Percentiles rank a stretch among this genome's conserved stretches.
Conservation (phyloP, 2,329 filamentous ascomycete genomes). For the Aaosphaeria pasadenensis region DNA sequence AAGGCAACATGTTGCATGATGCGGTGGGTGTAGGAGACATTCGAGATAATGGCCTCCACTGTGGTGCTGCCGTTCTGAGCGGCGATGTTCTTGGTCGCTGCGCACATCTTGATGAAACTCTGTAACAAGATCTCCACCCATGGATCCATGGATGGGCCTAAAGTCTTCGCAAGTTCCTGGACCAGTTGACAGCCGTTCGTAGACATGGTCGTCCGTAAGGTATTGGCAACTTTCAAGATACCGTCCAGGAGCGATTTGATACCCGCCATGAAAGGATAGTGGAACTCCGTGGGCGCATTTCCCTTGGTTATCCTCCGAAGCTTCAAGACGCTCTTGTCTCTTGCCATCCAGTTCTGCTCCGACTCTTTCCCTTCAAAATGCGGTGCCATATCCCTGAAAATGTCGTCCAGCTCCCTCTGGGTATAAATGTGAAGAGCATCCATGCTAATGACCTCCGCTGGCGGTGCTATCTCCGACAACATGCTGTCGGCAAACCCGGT, state of each 20-base stretch:
- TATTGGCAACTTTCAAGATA: slow-evolving; percentile 80
- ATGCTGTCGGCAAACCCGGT: slow-evolving; percentile 43
- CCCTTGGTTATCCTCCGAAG: slow-evolving; percentile 77
- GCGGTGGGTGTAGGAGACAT: slow-evolving; percentile 74
- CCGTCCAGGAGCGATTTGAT: slow-evolving; percentile 78
- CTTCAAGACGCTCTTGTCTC: slow-evolving; percentile 77
- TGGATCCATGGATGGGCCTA: slow-evolving; percentile 76
- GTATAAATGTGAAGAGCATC: slow-evolving; percentile 84
- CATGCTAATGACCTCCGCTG: slow-evolving; percentile 65
- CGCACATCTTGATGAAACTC: slow-evolving; percentile 83
- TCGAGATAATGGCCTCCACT: slow-evolving; percentile 76
- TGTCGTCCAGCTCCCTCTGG: slow-evolving; percentile 81
- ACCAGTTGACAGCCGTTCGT: slow-evolving; percentile 81
- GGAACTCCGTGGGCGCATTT: slow-evolving; percentile 77
- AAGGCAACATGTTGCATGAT: slow-evolving; percentile 81
- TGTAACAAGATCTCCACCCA: slow-evolving; percentile 91
- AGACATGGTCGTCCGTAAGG: slow-evolving; percentile 83
- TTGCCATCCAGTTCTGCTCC: slow-evolving; percentile 85
- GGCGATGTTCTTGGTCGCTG: slow-evolving; percentile 87
- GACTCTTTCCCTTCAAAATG: slow-evolving; percentile 85
- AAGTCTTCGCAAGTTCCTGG: slow-evolving; percentile 76
- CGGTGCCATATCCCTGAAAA: slow-evolving; percentile 75
- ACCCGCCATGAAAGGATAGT: slow-evolving; percentile 64
- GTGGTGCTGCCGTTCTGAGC: slow-evolving; percentile 79
- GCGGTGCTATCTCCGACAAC: slow-evolving; percentile 56